A percentile compares a stretch with the other conserved stretches of the same genome.
phyloP scores from a whole-genome alignment of 2,329 filamentous ascomycete species.

The Penicillium sp. region DNA sequence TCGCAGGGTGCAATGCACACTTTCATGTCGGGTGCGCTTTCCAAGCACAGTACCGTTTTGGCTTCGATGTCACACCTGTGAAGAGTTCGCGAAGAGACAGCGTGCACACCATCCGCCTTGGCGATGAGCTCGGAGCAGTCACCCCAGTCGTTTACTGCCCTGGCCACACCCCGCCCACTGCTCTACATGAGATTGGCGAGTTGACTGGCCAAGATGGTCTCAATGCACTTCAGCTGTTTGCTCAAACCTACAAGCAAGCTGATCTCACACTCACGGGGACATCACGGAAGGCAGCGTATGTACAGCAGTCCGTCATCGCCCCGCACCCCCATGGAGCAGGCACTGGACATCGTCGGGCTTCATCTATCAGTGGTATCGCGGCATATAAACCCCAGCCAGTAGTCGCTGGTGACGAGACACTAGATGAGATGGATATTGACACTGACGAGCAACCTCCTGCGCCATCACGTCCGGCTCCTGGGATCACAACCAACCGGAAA shows the following conservation, averaged over 20 bases:
- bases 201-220: constrained; percentile 66
- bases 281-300: constrained; percentile 81
- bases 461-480: constrained; percentile 18
- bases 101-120: constrained; percentile 73
- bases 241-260: constrained; percentile 88
- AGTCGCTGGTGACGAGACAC: background rate
- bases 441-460: constrained; percentile 24
- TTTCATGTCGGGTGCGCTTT: constrained; percentile 92
- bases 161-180: constrained; percentile 72
- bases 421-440: constrained; percentile 35
- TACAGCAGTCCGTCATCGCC: constrained; percentile 42
- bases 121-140: constrained; percentile 77
- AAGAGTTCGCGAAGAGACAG: constrained; percentile 85
- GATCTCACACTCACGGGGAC: constrained; percentile 88
- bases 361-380: constrained; percentile 47
- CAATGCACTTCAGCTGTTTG: constrained; percentile 82
- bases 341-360: constrained; percentile 54
- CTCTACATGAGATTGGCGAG: constrained; percentile 77
- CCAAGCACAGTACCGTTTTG: constrained; percentile 75
- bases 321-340: constrained; percentile 28
- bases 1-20: constrained; percentile 48
- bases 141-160: constrained; percentile 89
- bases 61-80: constrained; percentile 85
- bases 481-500: constrained; percentile 27
- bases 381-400: background rate